Conservation (phyloP, 805 yeast species). For the Isabelozyma heimii region DNA sequence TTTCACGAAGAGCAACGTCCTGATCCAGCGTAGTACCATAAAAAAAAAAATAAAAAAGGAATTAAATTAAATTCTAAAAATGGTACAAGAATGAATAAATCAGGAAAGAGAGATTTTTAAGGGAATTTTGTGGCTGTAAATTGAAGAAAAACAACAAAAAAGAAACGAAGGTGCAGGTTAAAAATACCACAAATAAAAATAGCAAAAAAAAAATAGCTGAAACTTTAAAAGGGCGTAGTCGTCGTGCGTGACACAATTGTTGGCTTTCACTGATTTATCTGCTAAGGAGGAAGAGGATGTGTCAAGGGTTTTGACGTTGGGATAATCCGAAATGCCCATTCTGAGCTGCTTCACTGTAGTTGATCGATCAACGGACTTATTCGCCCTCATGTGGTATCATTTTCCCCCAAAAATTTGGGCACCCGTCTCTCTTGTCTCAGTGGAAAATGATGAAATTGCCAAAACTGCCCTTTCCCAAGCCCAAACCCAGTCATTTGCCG, state of each 20-base stretch:
- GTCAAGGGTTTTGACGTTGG: too few relatives aligned
- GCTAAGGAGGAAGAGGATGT: too few relatives aligned
- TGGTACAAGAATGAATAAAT: neutral
- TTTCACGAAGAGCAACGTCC: neutral
- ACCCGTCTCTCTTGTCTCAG: neutral
- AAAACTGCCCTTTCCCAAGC: neutral
- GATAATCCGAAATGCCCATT: too few relatives aligned
- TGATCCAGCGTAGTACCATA: neutral
- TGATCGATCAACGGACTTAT: too few relatives aligned
- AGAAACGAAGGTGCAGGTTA: neutral
- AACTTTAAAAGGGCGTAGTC: neutral
- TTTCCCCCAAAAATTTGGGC: neutral
- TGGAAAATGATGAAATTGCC: neutral
- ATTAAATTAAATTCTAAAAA: constrained; percentile 1
- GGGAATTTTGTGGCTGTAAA: neutral
- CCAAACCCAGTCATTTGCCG: too few relatives aligned
- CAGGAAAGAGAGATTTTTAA: neutral
- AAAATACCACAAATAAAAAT: neutral
- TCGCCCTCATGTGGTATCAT: neutral
- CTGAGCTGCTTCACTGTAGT: too few relatives aligned
- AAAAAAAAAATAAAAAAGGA: neutral
- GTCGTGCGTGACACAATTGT: neutral
- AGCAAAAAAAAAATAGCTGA: neutral
- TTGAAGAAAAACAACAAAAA: neutral
- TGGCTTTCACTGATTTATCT: too few relatives aligned